These are phyloP conservation scores for Pseudogymnoascus sp. DNA, from an alignment of 2,329 filamentous ascomycete species.

Conservation along the genomic window DNA sequence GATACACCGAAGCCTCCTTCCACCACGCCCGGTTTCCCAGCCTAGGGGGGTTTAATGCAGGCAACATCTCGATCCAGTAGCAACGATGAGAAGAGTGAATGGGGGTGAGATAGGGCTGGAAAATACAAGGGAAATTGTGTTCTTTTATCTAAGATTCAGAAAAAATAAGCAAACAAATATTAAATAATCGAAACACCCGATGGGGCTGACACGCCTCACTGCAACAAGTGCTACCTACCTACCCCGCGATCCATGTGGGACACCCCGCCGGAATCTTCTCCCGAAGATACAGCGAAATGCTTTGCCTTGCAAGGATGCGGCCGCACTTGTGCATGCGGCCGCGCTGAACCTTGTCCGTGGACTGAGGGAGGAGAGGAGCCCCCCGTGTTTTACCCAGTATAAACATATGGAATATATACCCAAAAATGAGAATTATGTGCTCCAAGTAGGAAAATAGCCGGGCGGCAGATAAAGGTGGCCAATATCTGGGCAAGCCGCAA, in stretches of 20 bases:
- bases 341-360: not conserved
- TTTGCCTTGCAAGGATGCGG: not conserved
- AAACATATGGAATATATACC: not conserved
- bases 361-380: not conserved
- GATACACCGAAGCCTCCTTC: slow-evolving; percentile 43
- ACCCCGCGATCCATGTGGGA: slow-evolving; percentile 8
- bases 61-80: not conserved
- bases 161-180: not conserved
- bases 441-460: not conserved
- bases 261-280: not conserved
- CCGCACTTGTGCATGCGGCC: not conserved
- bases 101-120: not conserved
- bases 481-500: not conserved
- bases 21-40: slow-evolving; percentile 32
- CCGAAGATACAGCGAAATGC: not conserved
- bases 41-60: not conserved
- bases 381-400: not conserved
- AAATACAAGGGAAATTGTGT: not conserved
- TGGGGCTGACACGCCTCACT: slow-evolving; percentile 1
- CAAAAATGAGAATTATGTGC: not conserved
- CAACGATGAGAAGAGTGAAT: not conserved
- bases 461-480: not conserved
- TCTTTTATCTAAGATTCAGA: not conserved
- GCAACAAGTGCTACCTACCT: not conserved
- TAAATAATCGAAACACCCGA: not conserved